A percentile compares a stretch with the other conserved stretches of the same genome.
These are phyloP conservation scores for Cryptosporidium viatorum DNA, from an alignment of 169 alveolate species.

Conservation along the genomic window DNA sequence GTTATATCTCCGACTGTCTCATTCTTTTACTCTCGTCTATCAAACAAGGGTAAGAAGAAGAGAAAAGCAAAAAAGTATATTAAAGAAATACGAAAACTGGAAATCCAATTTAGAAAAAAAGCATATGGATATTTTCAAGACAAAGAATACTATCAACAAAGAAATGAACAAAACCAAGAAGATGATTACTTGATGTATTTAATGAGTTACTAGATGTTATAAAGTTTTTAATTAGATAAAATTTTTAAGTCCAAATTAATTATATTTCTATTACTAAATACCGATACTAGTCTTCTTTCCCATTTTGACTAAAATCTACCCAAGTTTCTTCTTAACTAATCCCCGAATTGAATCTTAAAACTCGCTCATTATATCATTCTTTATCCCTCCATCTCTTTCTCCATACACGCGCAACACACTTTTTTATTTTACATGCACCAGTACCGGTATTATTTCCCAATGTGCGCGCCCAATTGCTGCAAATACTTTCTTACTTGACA, in stretches of 20 bases:
- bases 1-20: slow-evolving; percentile 9
- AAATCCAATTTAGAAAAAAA: slow-evolving; percentile 43
- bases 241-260: background rate
- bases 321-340: too few relatives aligned
- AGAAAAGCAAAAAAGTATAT: slow-evolving; percentile 22
- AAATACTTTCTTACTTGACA: slow-evolving; percentile 53
- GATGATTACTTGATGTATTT: background rate
- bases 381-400: background rate
- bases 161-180: background rate
- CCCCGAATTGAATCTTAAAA: too few relatives aligned
- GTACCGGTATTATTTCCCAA: slow-evolving; percentile 11
- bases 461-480: slow-evolving; percentile 14
- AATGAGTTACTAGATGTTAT: background rate
- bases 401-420: too few relatives aligned
- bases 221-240: background rate
- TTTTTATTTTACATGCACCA: slow-evolving; percentile 22
- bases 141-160: background rate
- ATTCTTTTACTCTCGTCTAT: slow-evolving; percentile 17
- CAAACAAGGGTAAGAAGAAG: slow-evolving; percentile 46
- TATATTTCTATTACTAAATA: background rate
- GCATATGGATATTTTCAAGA: slow-evolving; percentile 30
- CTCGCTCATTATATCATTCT: background rate
- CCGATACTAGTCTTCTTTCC: background rate
- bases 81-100: background rate
- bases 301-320: too few relatives aligned